Percentiles rank a stretch among this genome's conserved stretches.
Conservation (phyloP, 1,284 basidiomycete species). For the Cryptococcus hybrid region DNA sequence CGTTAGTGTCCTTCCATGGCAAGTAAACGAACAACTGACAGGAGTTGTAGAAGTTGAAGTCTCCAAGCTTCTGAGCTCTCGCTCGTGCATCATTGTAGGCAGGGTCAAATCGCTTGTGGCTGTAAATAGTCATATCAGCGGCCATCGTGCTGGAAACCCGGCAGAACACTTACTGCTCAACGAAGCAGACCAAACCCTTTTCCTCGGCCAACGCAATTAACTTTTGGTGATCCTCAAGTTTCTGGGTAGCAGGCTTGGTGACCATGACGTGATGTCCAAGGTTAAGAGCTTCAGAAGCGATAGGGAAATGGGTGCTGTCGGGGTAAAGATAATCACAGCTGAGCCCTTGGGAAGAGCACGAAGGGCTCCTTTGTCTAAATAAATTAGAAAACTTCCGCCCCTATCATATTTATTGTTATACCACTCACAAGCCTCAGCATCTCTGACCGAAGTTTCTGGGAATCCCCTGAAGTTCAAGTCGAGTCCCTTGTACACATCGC, state of each 20-base stretch:
- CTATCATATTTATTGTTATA: not conserved
- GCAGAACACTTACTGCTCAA: conserved; percentile 62
- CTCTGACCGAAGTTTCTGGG: conserved; percentile 65
- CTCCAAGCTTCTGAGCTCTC: conserved; percentile 71
- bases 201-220: conserved; percentile 70
- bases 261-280: conserved; percentile 81
- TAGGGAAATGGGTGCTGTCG: conserved; percentile 72
- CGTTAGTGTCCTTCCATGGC: not conserved
- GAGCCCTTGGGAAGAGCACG: conserved; percentile 73
- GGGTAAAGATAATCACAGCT: conserved; percentile 67
- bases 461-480: conserved; percentile 74
- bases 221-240: conserved; percentile 74
- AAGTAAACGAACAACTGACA: conserved; percentile 13
- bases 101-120: conserved; percentile 72
- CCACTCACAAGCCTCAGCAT: conserved; percentile 75
- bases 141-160: not conserved
- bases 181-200: conserved; percentile 81
- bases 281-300: conserved; percentile 80
- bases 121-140: conserved; percentile 48
- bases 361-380: conserved; percentile 79
- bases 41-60: conserved; percentile 74
- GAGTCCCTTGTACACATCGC: conserved; percentile 73
- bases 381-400: not conserved
- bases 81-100: conserved; percentile 84
- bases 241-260: conserved; percentile 88